These are phyloP conservation scores for Taxawa tesnikishii DNA, from an alignment of 2,329 filamentous ascomycete genomes.

Conservation along the genomic window DNA sequence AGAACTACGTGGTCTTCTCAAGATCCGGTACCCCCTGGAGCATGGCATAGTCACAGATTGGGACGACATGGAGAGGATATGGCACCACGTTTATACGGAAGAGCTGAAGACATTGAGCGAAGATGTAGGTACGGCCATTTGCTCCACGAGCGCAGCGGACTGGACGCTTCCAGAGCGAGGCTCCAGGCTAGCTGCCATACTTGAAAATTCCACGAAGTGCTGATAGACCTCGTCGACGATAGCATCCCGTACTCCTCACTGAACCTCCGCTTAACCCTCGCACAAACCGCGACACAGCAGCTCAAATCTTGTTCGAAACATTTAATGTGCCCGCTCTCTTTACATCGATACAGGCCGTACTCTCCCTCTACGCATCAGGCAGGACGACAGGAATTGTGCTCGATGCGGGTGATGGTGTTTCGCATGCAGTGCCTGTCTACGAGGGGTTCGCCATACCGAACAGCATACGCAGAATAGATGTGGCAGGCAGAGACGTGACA, in stretches of 20 bases:
- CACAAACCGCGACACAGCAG: slow-evolving; percentile 88
- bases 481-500: slow-evolving; percentile 90
- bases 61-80: slow-evolving; percentile 99
- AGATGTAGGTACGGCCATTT: slow-evolving; percentile 54
- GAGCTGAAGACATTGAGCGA: slow-evolving; percentile 94
- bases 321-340: slow-evolving; percentile 97
- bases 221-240: no score
- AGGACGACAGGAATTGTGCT: slow-evolving; percentile 93
- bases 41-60: slow-evolving; percentile 99
- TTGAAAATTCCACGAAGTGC: no score
- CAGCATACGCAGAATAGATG: slow-evolving; percentile 89
- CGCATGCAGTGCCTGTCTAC: slow-evolving; percentile 93
- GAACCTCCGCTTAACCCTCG: slow-evolving; percentile 93
- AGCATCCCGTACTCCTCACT: slow-evolving; percentile 92
- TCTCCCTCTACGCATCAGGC: slow-evolving; percentile 90
- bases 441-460: slow-evolving; percentile 95
- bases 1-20: slow-evolving; percentile 81
- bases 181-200: no score
- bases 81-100: slow-evolving; percentile 94
- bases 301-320: slow-evolving; percentile 95
- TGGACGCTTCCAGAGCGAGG: neutral
- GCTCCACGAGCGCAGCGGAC: neutral
- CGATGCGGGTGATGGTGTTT: slow-evolving; percentile 91
- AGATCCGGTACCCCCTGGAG: slow-evolving; percentile 91
- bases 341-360: slow-evolving; percentile 91